Base-by-base conservation (phyloP, 1,284 basidiomycete genomes). In the Ceratobasidium papillatum region DNA sequence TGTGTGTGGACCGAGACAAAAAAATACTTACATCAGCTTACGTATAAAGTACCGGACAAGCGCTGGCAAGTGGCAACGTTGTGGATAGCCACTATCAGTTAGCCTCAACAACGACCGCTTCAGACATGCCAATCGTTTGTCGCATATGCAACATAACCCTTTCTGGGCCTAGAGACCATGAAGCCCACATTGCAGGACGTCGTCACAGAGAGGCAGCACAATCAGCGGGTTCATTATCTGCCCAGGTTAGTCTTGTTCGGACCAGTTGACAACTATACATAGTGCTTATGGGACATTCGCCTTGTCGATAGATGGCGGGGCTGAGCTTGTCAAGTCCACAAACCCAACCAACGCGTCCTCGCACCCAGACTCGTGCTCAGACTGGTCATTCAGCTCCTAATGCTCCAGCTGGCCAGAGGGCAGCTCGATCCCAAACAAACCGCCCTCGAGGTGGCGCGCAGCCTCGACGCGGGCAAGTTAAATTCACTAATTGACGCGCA, bases 101-200 rank as follows among this genome's bases (percentile, higher is more conserved):
- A 3, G 2, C 14, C 32, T 36, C 34, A 32, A 61, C 58, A 1
- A 61, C 58, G 14, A 22, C 12, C 3, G 12, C 36, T 30, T 36
- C 22, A 32, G n/a, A 32, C 34, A 69, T 69, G 52, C 1, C 41
- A 36, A 32, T 51, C 8, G 12, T 56, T 5, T 69, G 65, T 45
- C n/a, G 32, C 4, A 38, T 69, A 12, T 69, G 65, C 51, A 41
- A 51, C 41, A 30, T 69, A 32, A 54, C 32, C 11, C 2, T 30
- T 3, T 54, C 51, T 30, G 52, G 65, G 11, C 65, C 65, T 27
- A n/a, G 27, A 19, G 30, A 27, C 38, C 36, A 56, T 11, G 12
- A 36, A 43, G 36, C 30, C 14, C 65, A 69, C 22, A 19, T 56
- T 43, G 34, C 49, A 17, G 65, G 65, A 9, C 65, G 65, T 19